Conservation (phyloP, 2,329 filamentous ascomycete species). For the Stachybotrys echinatus region DNA sequence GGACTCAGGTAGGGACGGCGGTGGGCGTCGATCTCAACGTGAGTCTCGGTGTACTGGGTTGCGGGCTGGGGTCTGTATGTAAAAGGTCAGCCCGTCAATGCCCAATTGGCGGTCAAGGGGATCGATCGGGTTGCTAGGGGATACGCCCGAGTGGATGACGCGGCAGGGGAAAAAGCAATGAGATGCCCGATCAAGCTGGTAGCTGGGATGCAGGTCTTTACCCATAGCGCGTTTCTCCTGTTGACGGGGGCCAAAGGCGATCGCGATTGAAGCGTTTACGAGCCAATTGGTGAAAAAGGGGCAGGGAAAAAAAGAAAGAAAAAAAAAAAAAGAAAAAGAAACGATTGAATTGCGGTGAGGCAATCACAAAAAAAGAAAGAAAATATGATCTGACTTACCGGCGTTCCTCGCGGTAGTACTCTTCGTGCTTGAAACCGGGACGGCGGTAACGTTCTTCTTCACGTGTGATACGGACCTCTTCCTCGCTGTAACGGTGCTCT, state of each 20-base stretch:
- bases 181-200: background rate
- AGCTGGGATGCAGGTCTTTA: background rate
- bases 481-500: conserved; percentile 64
- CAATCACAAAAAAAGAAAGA: conserved; percentile 6
- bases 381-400: conserved; percentile 37
- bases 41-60: conserved; percentile 54
- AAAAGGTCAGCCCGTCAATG: conserved; percentile 6
- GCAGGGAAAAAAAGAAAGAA: background rate
- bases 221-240: too few relatives aligned
- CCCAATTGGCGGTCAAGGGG: background rate
- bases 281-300: too few relatives aligned
- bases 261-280: too few relatives aligned
- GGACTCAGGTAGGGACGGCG: conserved; percentile 42
- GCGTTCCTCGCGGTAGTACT: conserved; percentile 40
- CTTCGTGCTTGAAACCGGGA: conserved; percentile 47
- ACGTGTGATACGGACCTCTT: conserved; percentile 78
- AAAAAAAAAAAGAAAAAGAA: background rate
- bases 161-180: background rate
- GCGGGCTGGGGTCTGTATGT: conserved; percentile 27
- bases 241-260: too few relatives aligned
- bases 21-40: conserved; percentile 58
- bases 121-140: background rate
- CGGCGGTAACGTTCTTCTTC: conserved; percentile 72
- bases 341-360: conserved; percentile 1
- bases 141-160: background rate